Evolutionary conservation across 1,139 yeast genomes (phyloP), one percentile per base, ranked within the genome.

Genomic region (Diutina rugosa): DNA sequence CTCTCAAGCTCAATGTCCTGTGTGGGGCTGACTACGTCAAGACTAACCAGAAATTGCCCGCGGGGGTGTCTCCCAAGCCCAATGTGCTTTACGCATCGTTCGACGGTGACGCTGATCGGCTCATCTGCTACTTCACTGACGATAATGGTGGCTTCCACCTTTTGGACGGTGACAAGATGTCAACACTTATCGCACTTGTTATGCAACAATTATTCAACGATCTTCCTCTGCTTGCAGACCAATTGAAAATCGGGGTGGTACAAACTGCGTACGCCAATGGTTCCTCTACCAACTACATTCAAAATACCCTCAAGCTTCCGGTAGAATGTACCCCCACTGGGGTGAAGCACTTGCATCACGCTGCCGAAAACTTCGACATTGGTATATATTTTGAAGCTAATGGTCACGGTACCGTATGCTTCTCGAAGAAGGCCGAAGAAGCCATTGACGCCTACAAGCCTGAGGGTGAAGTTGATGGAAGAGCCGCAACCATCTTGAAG

Each of bases 201-300:
- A 76, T 90, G 64, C 78, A 74, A 59, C 76, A 78, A 55, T 72
- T 82, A 30, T 72, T 85, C 57, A 61, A 67, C 46, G 59, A 68
- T 26, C 72, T 85, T 41, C 69, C 69, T 53, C 67, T 71, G 54
- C 65, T 78, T 10, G 71, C 73, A 16, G 69, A 64, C 51, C 63
- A 70, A 2, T 72, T 84, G 57, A 68, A 75, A 30, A 73, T 93
- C 57, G 99, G 98, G 6, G 95, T 91, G 8, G 90, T 93, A 30
- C 99, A 93, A 73, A 93, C 99, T 1, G 99, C 99, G 0, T 93
- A 93, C 66, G 99, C 99, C 56, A 93, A 93, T 68, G 99, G 99
- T 3, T 82, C 88, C 9, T 88, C 97, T 0, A 89, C 98, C 0
- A 74, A 78, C 51, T 93, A 83, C 65, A 74, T 93, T 48, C 77